Percentiles rank a stretch among this genome's conserved stretches.
phyloP scores from a whole-genome alignment of 2,329 filamentous ascomycete genomes.

The Cladosporium sp. region DNA sequence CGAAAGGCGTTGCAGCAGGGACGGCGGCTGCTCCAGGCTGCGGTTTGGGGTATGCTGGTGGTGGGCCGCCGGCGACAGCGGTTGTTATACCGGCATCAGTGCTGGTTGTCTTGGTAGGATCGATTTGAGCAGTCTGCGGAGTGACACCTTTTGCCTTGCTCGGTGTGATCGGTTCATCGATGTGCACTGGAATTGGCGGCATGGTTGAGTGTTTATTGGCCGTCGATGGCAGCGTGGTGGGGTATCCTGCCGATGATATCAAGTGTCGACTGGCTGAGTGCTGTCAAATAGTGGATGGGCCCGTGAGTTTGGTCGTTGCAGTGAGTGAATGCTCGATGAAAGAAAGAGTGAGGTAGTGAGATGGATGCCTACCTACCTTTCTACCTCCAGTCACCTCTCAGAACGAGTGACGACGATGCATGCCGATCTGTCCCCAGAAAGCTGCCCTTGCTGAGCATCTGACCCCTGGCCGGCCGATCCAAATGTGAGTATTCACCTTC shows the following conservation, averaged over 20 bases:
- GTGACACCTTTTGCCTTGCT: constrained; percentile 35
- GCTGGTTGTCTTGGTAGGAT: constrained; percentile 28
- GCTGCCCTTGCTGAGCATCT: background rate
- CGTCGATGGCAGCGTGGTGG: background rate
- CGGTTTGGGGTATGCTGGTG: constrained; percentile 27
- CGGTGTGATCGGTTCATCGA: constrained; percentile 43
- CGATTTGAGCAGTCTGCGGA: constrained; percentile 32
- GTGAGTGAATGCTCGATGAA: background rate
- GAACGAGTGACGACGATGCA: constrained; percentile 3
- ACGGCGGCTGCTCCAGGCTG: constrained; percentile 24
- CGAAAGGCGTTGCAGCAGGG: constrained; percentile 30
- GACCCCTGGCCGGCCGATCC: background rate
- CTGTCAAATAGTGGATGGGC: background rate
- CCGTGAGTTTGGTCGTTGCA: background rate
- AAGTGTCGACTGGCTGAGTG: background rate
- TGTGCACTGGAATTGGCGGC: constrained; percentile 46
- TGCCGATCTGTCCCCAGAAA: background rate
- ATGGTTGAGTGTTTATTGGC: constrained; percentile 28
- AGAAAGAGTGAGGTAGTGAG: background rate
- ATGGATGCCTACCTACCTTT: background rate
- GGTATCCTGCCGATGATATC: no score
- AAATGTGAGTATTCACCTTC: background rate
- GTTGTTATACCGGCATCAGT: constrained; percentile 18
- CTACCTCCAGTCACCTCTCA: background rate
- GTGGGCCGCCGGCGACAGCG: constrained; percentile 20